Conservation (phyloP, 2,329 filamentous ascomycete species). For the Herpotrichia juniperi region DNA sequence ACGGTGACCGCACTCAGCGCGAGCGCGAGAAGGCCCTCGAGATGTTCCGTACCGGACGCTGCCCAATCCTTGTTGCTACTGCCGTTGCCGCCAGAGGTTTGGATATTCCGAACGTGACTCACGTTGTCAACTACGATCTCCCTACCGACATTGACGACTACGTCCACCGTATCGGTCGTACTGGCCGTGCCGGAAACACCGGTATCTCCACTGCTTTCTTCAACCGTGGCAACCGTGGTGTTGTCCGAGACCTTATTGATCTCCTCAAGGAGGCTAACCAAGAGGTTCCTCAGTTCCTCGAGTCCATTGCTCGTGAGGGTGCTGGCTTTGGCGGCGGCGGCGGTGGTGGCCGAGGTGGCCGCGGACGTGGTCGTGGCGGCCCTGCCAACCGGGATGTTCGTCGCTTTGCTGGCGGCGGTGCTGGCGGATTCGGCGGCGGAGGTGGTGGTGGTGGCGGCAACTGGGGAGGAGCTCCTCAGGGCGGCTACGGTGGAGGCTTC, state of each 20-base stretch:
- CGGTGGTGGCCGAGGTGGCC: conserved; percentile 62
- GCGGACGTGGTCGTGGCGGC: conserved; percentile 74
- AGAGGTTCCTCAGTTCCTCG: conserved; percentile 90
- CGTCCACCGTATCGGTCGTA: conserved; percentile 99
- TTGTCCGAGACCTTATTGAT: conserved; percentile 96
- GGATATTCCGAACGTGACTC: conserved; percentile 94
- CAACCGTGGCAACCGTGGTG: conserved; percentile 98
- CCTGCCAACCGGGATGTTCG: conserved; percentile 86
- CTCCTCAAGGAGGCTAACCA: conserved; percentile 98
- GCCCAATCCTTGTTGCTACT: conserved; percentile 95
- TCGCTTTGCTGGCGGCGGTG: conserved; percentile 60
- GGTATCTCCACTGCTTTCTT: conserved; percentile 99
- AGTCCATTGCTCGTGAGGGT: conserved; percentile 95
- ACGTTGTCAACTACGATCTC: conserved; percentile 99
- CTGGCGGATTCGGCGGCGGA: conserved; percentile 57
- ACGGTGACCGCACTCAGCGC: conserved; percentile 97
- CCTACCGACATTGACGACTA: conserved; percentile 99
- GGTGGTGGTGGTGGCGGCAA: conserved; percentile 50
- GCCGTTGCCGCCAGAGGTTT: conserved; percentile 84
- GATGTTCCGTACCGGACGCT: conserved; percentile 95
- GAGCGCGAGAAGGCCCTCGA: conserved; percentile 98
- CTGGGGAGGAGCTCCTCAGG: conserved; percentile 51
- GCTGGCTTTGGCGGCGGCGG: conserved; percentile 77
- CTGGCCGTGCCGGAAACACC: conserved; percentile 98
- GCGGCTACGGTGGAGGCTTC: conserved; percentile 60